Evolutionary conservation across 2,329 filamentous ascomycete species (phyloP).

Genomic region (Venturia nashicola): DNA sequence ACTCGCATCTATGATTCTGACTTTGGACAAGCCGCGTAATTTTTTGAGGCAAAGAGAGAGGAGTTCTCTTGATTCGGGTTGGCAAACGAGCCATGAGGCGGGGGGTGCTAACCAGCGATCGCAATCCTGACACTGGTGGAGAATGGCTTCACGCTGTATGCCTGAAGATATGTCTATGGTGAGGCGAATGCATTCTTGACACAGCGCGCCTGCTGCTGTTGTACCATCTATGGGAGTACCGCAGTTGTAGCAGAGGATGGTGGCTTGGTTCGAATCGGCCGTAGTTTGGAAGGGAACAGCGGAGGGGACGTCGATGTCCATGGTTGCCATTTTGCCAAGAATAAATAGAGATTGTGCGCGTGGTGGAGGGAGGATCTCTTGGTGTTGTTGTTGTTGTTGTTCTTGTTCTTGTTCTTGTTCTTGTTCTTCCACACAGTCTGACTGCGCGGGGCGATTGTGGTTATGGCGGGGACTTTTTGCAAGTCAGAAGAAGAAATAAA

Average conservation of each 20-base stretch:
- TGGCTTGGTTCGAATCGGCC: neutral
- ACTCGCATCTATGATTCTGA: constrained; percentile 86
- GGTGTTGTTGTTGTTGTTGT: neutral
- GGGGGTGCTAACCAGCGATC: constrained; percentile 74
- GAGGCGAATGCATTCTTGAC: constrained; percentile 90
- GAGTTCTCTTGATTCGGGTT: constrained; percentile 81
- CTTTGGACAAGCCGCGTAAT: constrained; percentile 73
- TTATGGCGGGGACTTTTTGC: neutral
- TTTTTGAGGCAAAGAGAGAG: constrained; percentile 85
- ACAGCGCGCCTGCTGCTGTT: constrained; percentile 71
- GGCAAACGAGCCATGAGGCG: constrained; percentile 70
- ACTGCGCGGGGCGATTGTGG: neutral
- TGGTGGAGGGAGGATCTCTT: neutral
- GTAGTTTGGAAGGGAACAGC: neutral
- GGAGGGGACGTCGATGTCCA: neutral
- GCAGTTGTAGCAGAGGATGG: constrained; percentile 93
- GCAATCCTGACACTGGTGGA: constrained; percentile 12
- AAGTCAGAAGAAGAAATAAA: neutral
- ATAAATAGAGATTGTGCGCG: neutral
- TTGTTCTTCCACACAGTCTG: neutral
- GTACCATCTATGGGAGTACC: constrained; percentile 93
- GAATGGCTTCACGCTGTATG: constrained; percentile 11
- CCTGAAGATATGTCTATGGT: constrained; percentile 62
- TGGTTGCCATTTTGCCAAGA: neutral
- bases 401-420: neutral